Evolutionary conservation across 2,329 filamentous ascomycete genomes (phyloP).

Genomic region (Aspergillus tubingensis): DNA sequence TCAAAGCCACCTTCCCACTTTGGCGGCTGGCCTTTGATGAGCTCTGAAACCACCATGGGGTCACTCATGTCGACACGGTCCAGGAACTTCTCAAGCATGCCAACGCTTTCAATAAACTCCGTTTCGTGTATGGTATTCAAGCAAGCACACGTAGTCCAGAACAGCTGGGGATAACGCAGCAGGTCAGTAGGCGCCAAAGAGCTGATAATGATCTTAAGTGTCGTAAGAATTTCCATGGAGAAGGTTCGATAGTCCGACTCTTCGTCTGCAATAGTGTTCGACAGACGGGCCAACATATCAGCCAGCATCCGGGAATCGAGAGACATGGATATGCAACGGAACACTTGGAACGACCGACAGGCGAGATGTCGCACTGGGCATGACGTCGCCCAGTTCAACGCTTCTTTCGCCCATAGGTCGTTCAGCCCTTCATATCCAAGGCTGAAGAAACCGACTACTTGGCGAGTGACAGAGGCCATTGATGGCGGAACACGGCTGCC

Average conservation of each 20-base stretch:
- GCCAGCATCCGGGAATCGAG: conserved; percentile 92
- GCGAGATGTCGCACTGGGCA: conserved; percentile 93
- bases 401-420: conserved; percentile 86
- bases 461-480: conserved; percentile 80
- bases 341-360: conserved; percentile 96
- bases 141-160: conserved; percentile 97
- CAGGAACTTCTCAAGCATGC: conserved; percentile 86
- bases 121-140: conserved; percentile 94
- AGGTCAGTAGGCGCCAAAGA: conserved; percentile 79
- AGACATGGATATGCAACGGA: conserved; percentile 87
- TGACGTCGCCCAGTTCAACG: conserved; percentile 92
- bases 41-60: conserved; percentile 65
- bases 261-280: conserved; percentile 95
- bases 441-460: conserved; percentile 83
- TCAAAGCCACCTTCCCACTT: conserved; percentile 90
- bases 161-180: conserved; percentile 87
- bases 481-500: conserved; percentile 79
- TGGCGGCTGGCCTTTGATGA: conserved; percentile 76
- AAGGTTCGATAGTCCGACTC: conserved; percentile 94
- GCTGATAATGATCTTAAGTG: conserved; percentile 84
- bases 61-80: conserved; percentile 79
- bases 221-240: conserved; percentile 96
- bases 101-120: conserved; percentile 87
- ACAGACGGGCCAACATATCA: conserved; percentile 92
- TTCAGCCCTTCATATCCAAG: conserved; percentile 82